phyloP scores from a whole-genome alignment of 2,329 filamentous ascomycete species.

The Colletotrichum magnum region DNA sequence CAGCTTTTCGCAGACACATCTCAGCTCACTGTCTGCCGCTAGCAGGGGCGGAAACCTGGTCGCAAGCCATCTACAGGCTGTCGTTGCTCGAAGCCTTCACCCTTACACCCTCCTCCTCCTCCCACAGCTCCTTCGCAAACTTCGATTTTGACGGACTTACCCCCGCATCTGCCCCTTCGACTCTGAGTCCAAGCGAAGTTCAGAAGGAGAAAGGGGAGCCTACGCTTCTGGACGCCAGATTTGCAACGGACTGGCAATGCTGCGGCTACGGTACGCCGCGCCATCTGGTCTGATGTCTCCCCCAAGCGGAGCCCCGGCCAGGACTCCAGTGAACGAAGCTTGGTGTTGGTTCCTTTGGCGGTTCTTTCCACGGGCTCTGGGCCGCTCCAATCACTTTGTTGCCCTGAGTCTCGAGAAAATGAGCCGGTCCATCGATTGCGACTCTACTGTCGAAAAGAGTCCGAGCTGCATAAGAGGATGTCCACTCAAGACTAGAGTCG shows the following conservation, averaged over 20 bases:
- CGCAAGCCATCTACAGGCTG: constrained; percentile 49
- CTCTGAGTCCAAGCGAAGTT: constrained; percentile 33
- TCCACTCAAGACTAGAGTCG: constrained; percentile 11
- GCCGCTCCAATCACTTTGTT: constrained; percentile 34
- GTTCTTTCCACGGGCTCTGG: constrained; percentile 24
- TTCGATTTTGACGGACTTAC: constrained; percentile 30
- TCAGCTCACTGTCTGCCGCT: constrained; percentile 51
- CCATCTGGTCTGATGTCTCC: constrained; percentile 38
- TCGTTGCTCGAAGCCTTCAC: constrained; percentile 50
- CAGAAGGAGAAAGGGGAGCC: constrained; percentile 18
- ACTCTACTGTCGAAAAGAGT: constrained; percentile 13
- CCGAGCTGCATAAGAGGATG: constrained; percentile 29
- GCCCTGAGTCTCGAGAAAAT: constrained; percentile 32
- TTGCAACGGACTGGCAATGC: constrained; percentile 12
- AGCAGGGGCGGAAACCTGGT: constrained; percentile 45
- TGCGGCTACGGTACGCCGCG: constrained; percentile 28
- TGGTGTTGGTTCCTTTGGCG: constrained; percentile 26
- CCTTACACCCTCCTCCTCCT: constrained; percentile 41
- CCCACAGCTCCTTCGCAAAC: constrained; percentile 27
- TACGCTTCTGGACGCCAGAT: constrained; percentile 31
- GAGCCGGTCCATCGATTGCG: constrained; percentile 23
- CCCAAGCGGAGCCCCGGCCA: constrained; percentile 33
- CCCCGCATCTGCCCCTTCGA: constrained; percentile 10
- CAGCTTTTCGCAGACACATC: constrained; percentile 50
- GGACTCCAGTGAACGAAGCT: constrained; percentile 31